Percentiles rank a stretch among this genome's conserved stretches.
These are phyloP conservation scores for Alliaria petiolata DNA, from an alignment of 345 rosid species.

Conservation along the genomic window DNA sequence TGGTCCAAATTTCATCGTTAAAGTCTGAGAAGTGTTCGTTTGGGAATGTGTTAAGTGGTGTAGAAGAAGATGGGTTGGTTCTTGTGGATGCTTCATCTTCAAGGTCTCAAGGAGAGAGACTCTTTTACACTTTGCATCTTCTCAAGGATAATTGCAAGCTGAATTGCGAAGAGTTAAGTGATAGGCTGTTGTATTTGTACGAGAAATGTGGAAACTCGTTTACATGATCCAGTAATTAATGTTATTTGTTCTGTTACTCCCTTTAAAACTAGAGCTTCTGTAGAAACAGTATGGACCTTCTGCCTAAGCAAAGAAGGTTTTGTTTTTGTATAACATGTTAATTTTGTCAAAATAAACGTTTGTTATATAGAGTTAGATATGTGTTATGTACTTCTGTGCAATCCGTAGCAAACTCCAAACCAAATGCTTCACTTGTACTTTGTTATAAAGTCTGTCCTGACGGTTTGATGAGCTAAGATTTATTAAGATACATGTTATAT, in stretches of 20 bases:
- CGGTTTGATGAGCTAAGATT: not conserved
- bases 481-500: not conserved
- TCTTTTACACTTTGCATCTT: conserved; percentile 53
- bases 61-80: conserved; percentile 49
- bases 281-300: not conserved
- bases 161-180: conserved; percentile 12
- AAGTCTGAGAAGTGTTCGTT: conserved; percentile 34
- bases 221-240: not conserved
- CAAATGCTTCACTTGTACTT: not conserved
- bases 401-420: no score
- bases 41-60: conserved; percentile 32
- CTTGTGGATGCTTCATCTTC: conserved; percentile 59
- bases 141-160: conserved; percentile 31
- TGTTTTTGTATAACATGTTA: not conserved
- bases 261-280: not conserved
- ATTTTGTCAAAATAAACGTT: not conserved
- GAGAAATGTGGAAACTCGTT: conserved; percentile 15
- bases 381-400: not conserved
- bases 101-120: conserved; percentile 43
- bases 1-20: conserved; percentile 43
- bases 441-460: no score
- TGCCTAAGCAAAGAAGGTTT: not conserved
- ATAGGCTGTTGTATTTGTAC: conserved; percentile 14
- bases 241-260: not conserved
- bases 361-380: not conserved